phyloP scores from a whole-genome alignment of 257 asterid genomes.

The Datura wrightii region DNA sequence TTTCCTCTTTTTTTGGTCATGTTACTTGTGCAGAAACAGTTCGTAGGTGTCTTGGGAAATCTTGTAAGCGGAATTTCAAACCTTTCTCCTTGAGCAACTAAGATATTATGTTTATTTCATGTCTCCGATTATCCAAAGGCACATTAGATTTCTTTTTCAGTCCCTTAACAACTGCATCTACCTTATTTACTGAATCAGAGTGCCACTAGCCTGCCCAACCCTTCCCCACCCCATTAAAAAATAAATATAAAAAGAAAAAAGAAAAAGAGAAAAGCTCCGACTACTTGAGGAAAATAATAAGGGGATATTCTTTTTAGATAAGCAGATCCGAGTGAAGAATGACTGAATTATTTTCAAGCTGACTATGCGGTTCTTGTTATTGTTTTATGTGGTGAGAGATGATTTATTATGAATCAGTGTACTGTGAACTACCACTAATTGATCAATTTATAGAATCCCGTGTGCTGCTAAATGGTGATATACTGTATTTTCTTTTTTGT shows the following conservation, averaged over 20 bases:
- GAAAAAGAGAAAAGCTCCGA: not conserved
- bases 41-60: not conserved
- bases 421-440: not conserved
- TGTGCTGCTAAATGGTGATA: constrained; percentile 21
- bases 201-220: not conserved
- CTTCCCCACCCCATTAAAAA: constrained; percentile 15
- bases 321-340: not conserved
- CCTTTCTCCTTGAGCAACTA: not conserved
- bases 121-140: not conserved
- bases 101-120: not conserved
- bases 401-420: constrained; percentile 2
- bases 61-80: not conserved
- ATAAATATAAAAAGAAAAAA: not conserved
- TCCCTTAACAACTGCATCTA: not conserved
- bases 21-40: constrained; percentile 14
- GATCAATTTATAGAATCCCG: not conserved
- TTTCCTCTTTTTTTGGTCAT: not conserved
- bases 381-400: not conserved
- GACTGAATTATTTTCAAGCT: not conserved
- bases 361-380: not conserved
- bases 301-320: not conserved
- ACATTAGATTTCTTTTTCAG: constrained; percentile 5
- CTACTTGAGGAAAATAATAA: not conserved
- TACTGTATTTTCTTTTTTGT: not conserved
- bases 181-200: not conserved